Conservation (phyloP, 2,329 filamentous ascomycete species). For the Aspergillus oerlinghausenensis region DNA sequence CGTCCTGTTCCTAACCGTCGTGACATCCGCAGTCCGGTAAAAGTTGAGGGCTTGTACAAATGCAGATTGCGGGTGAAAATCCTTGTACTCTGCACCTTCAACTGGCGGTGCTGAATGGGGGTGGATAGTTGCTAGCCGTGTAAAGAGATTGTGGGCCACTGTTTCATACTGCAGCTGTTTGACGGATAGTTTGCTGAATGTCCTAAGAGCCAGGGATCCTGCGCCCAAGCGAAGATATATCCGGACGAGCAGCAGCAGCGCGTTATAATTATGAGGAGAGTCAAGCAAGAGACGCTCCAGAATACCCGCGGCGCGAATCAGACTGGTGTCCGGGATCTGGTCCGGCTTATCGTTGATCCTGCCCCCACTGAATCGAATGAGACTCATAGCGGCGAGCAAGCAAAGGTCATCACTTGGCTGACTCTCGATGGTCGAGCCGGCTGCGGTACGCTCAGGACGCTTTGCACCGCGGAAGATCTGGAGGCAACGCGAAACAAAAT, state of each 20-base stretch:
- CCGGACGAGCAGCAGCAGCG: slow-evolving; percentile 41
- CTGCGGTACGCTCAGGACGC: slow-evolving; percentile 18
- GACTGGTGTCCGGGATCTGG: slow-evolving; percentile 22
- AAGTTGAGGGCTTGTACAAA: slow-evolving; percentile 39
- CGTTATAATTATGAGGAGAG: slow-evolving; percentile 45
- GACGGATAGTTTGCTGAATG: slow-evolving; percentile 43
- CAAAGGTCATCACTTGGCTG: slow-evolving; percentile 42
- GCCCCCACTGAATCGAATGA: slow-evolving; percentile 30
- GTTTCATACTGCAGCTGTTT: slow-evolving; percentile 48
- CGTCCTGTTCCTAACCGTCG: slow-evolving; percentile 32
- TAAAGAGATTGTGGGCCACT: slow-evolving; percentile 45
- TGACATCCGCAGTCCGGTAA: slow-evolving; percentile 36
- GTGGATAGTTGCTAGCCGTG: slow-evolving; percentile 45
- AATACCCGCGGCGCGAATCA: slow-evolving; percentile 37
- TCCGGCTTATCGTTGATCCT: slow-evolving; percentile 14
- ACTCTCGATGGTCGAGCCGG: slow-evolving; percentile 38
- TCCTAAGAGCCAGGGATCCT: slow-evolving; percentile 43
- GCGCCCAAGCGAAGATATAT: slow-evolving; percentile 43
- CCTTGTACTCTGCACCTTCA: slow-evolving; percentile 37
- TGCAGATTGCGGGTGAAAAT: slow-evolving; percentile 39
- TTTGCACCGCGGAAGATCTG: slow-evolving; percentile 25
- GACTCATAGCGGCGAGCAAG: slow-evolving; percentile 40
- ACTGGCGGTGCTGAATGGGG: slow-evolving; percentile 39
- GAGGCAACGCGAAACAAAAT: slow-evolving; percentile 38
- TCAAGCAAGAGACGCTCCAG: slow-evolving; percentile 37